A percentile compares a stretch with the other conserved stretches of the same genome.
Evolutionary conservation across 345 rosid species (phyloP).

Genomic region (Balakata baccata): DNA sequence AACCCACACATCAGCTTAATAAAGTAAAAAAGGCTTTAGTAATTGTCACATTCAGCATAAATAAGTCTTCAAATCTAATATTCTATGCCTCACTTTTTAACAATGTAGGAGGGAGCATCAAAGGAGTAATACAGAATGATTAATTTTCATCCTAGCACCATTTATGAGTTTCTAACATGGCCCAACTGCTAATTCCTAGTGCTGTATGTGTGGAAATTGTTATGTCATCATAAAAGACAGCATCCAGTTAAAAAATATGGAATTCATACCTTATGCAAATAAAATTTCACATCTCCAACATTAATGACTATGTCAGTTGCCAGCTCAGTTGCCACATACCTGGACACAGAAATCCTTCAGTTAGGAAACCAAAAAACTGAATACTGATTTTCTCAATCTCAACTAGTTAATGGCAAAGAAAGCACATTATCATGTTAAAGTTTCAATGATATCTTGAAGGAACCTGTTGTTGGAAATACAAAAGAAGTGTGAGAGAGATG

Average conservation of each 20-base stretch:
- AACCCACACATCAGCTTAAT: not conserved
- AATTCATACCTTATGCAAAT: constrained; percentile 65
- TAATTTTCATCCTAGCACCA: no score
- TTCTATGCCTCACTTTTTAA: not conserved
- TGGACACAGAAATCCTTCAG: constrained; percentile 21
- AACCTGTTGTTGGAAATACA: not conserved
- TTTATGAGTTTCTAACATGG: not conserved
- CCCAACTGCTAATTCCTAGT: not conserved
- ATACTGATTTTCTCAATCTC: constrained; percentile 8
- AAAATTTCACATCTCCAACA: constrained; percentile 55
- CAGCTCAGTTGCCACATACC: constrained; percentile 65
- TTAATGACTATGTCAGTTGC: constrained; percentile 54
- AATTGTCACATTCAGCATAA: no score
- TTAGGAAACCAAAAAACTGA: constrained; percentile 11
- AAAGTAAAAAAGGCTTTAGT: not conserved
- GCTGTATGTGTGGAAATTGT: not conserved
- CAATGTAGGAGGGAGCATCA: not conserved
- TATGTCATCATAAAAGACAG: not conserved
- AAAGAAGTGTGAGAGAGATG: not conserved
- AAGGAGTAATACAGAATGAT: no score
- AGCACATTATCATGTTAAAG: not conserved
- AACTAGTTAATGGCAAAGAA: not conserved
- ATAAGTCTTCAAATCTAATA: not conserved
- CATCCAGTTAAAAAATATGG: constrained; percentile 10
- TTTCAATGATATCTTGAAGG: constrained; percentile 1